Percentiles rank a stretch among this genome's conserved stretches.
phyloP scores from a whole-genome alignment of 768 basidiomycete genomes.

The Termitomyces sp. region DNA sequence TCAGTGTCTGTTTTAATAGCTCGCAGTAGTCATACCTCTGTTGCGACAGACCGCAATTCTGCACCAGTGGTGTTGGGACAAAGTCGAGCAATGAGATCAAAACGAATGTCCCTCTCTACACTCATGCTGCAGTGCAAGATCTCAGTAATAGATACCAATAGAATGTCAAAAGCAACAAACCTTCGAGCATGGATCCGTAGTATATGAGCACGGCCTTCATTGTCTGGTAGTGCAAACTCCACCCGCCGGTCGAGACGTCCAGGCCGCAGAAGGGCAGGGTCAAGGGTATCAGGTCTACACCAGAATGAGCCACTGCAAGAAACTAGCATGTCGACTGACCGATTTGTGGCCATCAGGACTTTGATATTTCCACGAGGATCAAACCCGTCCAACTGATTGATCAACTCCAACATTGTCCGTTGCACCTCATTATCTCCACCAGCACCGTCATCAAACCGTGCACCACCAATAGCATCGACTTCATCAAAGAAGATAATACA shows the following conservation, averaged over 20 bases:
- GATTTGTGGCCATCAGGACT: constrained; percentile 98
- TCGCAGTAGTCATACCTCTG: constrained; percentile 56
- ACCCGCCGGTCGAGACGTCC: constrained; percentile 96
- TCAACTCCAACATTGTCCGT: constrained; percentile 97
- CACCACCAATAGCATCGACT: constrained; percentile 97
- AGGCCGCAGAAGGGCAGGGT: constrained; percentile 93
- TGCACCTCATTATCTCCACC: constrained; percentile 99
- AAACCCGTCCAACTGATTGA: constrained; percentile 98
- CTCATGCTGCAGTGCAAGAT: constrained; percentile 67
- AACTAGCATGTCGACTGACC: constrained; percentile 40
- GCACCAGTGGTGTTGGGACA: constrained; percentile 99
- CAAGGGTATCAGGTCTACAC: constrained; percentile 90
- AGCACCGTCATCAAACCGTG: constrained; percentile 96
- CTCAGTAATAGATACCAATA: constrained; percentile 3
- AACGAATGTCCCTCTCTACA: constrained; percentile 94
- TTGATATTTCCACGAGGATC: constrained; percentile 99
- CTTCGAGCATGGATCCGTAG: constrained; percentile 94
- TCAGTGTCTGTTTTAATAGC: background rate
- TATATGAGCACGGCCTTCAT: constrained; percentile 95
- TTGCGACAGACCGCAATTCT: constrained; percentile 95
- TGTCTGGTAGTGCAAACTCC: constrained; percentile 92
- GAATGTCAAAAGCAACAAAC: constrained; percentile 28
- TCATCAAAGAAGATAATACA: constrained; percentile 99
- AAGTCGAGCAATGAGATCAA: constrained; percentile 92
- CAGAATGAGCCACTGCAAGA: background rate